These are phyloP conservation scores for Helichrysum umbraculigerum DNA, from an alignment of 129 eudicot genomes.

Conservation along the genomic window DNA sequence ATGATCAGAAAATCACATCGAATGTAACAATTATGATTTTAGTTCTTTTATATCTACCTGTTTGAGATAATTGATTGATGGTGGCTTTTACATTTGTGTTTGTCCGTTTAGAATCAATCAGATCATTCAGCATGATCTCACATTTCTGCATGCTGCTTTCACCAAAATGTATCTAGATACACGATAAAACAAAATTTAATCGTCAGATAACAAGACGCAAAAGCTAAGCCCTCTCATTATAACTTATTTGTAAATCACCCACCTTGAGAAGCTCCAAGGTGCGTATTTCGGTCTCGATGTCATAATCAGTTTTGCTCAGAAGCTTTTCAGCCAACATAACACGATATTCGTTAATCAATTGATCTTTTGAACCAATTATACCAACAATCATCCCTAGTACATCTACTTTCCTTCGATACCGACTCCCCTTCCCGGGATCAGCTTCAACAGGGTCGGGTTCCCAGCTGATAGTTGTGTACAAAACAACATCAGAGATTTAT, in stretches of 20 bases:
- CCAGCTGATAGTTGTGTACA: slow-evolving; percentile 58
- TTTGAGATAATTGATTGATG: slow-evolving; percentile 51
- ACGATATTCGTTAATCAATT: slow-evolving; percentile 88
- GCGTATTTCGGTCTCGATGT: slow-evolving; percentile 90
- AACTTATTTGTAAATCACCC: slow-evolving; percentile 18
- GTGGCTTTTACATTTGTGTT: slow-evolving; percentile 88
- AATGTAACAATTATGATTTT: slow-evolving; percentile 5
- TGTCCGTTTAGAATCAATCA: slow-evolving; percentile 89
- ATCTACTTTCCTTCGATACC: slow-evolving; percentile 76
- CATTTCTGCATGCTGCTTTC: slow-evolving; percentile 98
- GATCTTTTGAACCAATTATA: slow-evolving; percentile 95
- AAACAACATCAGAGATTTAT: slow-evolving; percentile 20
- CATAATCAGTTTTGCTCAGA: slow-evolving; percentile 93
- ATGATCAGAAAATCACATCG: slow-evolving; percentile 16
- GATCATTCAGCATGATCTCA: slow-evolving; percentile 98
- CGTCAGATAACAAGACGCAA: background rate
- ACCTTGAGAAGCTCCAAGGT: slow-evolving; percentile 96
- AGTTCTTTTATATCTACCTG: slow-evolving; percentile 44
- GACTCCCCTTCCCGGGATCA: slow-evolving; percentile 80
- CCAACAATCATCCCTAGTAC: slow-evolving; percentile 95
- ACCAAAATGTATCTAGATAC: slow-evolving; percentile 91
- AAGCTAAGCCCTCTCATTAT: background rate
- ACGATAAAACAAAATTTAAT: slow-evolving; percentile 8
- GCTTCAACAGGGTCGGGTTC: slow-evolving; percentile 99
- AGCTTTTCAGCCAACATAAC: slow-evolving; percentile 99